phyloP scores from a whole-genome alignment of 768 basidiomycete species.

The Lactarius psammicola region DNA sequence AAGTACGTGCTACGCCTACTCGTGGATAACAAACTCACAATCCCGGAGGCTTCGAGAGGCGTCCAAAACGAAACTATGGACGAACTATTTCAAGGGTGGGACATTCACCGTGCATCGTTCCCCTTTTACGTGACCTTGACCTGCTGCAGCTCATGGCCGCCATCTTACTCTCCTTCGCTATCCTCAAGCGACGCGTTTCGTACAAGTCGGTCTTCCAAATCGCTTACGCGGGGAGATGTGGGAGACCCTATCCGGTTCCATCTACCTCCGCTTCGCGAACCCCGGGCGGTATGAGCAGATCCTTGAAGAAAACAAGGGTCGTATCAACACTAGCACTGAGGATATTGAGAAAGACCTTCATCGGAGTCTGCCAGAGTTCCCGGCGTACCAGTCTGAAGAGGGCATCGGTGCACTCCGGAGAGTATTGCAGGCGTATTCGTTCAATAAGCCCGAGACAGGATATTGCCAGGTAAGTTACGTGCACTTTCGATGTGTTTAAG shows the following conservation, averaged over 20 bases:
- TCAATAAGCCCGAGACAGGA: constrained; percentile 91
- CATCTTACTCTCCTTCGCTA: constrained; percentile 95
- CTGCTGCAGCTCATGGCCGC: constrained; percentile 76
- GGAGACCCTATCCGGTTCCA: constrained; percentile 94
- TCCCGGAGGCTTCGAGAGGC: constrained; percentile 72
- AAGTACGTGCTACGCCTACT: constrained; percentile 52
- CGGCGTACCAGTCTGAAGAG: constrained; percentile 88
- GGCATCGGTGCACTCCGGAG: constrained; percentile 83
- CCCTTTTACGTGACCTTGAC: constrained; percentile 10
- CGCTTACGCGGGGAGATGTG: constrained; percentile 95
- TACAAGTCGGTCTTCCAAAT: constrained; percentile 96
- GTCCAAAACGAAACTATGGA: constrained; percentile 96
- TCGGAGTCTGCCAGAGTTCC: constrained; percentile 93
- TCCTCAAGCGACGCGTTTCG: constrained; percentile 94
- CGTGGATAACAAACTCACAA: background rate
- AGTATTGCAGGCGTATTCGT: constrained; percentile 93
- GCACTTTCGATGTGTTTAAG: constrained; percentile 4
- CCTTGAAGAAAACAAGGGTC: constrained; percentile 72
- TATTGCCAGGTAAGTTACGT: constrained; percentile 74
- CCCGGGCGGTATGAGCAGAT: constrained; percentile 80
- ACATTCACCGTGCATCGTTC: constrained; percentile 26
- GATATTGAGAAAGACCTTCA: constrained; percentile 99
- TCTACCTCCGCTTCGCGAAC: constrained; percentile 85
- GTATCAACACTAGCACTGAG: constrained; percentile 85
- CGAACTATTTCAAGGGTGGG: constrained; percentile 74